Conservation (phyloP, 495 filamentous ascomycete species). For the Oidiodendron maius region DNA sequence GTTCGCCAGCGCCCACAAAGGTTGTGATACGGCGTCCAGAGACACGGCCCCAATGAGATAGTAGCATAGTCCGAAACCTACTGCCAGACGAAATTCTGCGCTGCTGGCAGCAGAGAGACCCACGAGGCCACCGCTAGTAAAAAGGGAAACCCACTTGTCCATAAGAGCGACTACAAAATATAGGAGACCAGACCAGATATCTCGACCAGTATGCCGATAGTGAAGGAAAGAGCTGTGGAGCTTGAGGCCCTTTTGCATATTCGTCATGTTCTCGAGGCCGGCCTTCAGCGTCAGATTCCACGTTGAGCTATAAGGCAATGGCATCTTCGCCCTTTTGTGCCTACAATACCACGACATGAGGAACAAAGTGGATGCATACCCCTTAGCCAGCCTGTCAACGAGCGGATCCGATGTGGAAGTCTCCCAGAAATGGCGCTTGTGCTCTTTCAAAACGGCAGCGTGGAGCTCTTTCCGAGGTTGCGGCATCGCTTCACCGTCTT, state of each 20-base stretch:
- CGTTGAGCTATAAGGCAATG: slow-evolving; percentile 52
- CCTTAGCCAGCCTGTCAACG: slow-evolving; percentile 40
- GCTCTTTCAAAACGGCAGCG: slow-evolving; percentile 39
- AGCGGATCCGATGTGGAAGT: slow-evolving; percentile 37
- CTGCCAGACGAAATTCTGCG: slow-evolving; percentile 41
- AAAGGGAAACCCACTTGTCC: slow-evolving; percentile 52
- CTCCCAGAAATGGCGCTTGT: slow-evolving; percentile 33
- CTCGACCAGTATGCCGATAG: slow-evolving; percentile 51
- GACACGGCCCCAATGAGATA: slow-evolving; percentile 54
- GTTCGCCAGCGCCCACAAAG: slow-evolving; percentile 43
- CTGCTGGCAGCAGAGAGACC: slow-evolving; percentile 35
- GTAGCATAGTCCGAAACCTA: slow-evolving; percentile 53
- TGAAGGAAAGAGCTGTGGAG: slow-evolving; percentile 59
- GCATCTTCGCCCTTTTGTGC: slow-evolving; percentile 41
- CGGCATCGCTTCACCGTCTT: slow-evolving; percentile 14
- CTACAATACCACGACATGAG: slow-evolving; percentile 55
- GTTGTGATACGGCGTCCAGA: slow-evolving; percentile 51
- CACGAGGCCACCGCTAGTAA: slow-evolving; percentile 39
- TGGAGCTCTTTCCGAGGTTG: slow-evolving; percentile 41
- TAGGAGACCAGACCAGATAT: slow-evolving; percentile 50
- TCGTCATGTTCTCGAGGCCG: slow-evolving; percentile 45
- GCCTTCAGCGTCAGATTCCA: slow-evolving; percentile 57
- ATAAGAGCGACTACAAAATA: slow-evolving; percentile 55
- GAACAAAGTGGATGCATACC: slow-evolving; percentile 53
- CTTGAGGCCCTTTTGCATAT: slow-evolving; percentile 50